Conservation (phyloP, 1,139 yeast genomes). For the Geotrichum phurueaensis region DNA sequence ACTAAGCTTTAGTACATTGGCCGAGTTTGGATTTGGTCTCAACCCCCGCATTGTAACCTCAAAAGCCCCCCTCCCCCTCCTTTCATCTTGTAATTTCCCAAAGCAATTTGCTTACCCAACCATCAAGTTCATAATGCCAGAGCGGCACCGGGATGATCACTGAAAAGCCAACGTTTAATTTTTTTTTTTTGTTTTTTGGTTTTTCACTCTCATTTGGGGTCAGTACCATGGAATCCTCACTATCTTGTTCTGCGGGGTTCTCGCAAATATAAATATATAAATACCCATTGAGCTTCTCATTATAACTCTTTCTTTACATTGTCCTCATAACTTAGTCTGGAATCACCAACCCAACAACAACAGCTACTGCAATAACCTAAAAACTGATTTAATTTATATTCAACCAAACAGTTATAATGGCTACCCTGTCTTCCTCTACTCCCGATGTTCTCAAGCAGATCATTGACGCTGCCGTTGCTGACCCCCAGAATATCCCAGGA, state of each 20-base stretch:
- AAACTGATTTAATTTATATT: not conserved
- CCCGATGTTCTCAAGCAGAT: constrained; percentile 5
- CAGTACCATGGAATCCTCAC: not conserved
- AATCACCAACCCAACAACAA: not conserved
- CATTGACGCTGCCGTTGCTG: constrained; percentile 11
- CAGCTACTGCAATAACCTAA: not conserved
- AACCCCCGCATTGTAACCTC: too few species aligned
- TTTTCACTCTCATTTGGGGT: not conserved
- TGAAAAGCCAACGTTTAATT: too few species aligned
- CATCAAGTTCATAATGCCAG: too few species aligned
- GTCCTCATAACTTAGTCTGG: not conserved
- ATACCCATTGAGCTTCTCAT: not conserved
- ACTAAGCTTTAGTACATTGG: too few species aligned
- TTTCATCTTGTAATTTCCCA: too few species aligned
- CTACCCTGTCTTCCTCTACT: constrained; percentile 13
- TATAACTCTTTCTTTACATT: not conserved
- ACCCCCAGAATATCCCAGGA: constrained; percentile 16
- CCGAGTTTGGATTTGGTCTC: too few species aligned
- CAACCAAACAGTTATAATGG: constrained; percentile 6
- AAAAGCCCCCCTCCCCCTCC: too few species aligned
- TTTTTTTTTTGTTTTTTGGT: not conserved
- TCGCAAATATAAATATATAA: not conserved
- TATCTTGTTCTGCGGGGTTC: not conserved
- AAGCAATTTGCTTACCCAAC: too few species aligned
- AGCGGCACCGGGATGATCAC: too few species aligned